Evolutionary conservation across 805 yeast species (phyloP).

Genomic region (Ogataea ramenticola): DNA sequence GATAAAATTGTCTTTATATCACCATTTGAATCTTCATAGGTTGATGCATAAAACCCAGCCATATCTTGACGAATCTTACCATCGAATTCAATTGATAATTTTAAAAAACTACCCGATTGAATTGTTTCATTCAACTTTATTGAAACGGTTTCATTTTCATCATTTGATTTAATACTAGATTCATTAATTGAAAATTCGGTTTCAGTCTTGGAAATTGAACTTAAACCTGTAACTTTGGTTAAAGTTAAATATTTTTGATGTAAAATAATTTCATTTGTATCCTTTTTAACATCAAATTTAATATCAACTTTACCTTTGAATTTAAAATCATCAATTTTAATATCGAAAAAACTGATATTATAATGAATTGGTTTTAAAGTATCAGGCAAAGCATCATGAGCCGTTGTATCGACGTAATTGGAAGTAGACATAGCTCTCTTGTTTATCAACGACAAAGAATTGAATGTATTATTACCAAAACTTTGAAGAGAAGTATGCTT

Average conservation of each 20-base stretch:
- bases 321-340: conserved; percentile 41
- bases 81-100: conserved; percentile 29
- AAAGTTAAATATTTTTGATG: conserved; percentile 35
- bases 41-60: conserved; percentile 52
- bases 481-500: not conserved
- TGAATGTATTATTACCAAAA: not conserved
- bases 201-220: conserved; percentile 14
- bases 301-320: conserved; percentile 50
- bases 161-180: conserved; percentile 29
- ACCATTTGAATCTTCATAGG: conserved; percentile 35
- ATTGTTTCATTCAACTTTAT: conserved; percentile 44
- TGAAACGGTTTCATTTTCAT: conserved; percentile 56
- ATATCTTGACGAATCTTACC: conserved; percentile 46
- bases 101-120: conserved; percentile 25
- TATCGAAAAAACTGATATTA: conserved; percentile 44
- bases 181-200: conserved; percentile 15
- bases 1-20: conserved; percentile 38
- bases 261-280: conserved; percentile 41
- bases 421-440: not conserved
- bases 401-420: conserved; percentile 20
- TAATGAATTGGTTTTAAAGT: conserved; percentile 75
- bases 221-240: conserved; percentile 8
- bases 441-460: not conserved
- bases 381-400: conserved; percentile 39
- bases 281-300: conserved; percentile 36